Evolutionary conservation across 306 rosid genomes (phyloP).

Genomic region (Cucumis cinereus): DNA sequence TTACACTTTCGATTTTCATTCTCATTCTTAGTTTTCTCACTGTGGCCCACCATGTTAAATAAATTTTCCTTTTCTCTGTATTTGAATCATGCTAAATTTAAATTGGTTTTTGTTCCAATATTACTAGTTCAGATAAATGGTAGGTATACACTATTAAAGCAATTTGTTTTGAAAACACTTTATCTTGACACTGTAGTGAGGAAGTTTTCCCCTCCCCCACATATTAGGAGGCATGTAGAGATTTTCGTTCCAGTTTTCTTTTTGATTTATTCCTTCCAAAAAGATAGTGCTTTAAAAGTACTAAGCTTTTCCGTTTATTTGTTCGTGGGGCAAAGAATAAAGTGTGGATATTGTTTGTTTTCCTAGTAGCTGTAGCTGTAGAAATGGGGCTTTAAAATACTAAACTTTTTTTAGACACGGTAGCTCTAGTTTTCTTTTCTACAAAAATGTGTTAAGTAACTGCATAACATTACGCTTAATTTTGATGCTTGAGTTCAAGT

Average conservation of each 20-base stretch:
- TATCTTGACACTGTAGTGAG: not conserved
- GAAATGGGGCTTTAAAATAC: too few species aligned
- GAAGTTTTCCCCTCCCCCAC: not conserved
- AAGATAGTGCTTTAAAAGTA: not conserved
- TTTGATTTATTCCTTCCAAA: not conserved
- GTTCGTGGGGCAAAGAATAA: not conserved
- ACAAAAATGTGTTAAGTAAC: not conserved
- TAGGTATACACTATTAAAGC: not conserved
- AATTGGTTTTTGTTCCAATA: not conserved
- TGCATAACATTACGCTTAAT: not conserved
- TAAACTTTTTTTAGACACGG: too few species aligned
- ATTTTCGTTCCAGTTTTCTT: not conserved
- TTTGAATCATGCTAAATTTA: not conserved
- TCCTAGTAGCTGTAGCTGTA: not conserved
- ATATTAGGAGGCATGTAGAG: not conserved
- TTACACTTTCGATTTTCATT: not conserved
- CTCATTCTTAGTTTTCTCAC: not conserved
- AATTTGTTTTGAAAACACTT: not conserved
- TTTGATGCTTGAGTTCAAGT: not conserved
- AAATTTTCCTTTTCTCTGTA: not conserved
- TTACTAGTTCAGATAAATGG: not conserved
- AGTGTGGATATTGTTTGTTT: not conserved
- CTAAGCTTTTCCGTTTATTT: not conserved
- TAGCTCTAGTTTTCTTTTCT: not conserved
- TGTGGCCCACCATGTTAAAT: not conserved